phyloP scores from a whole-genome alignment of 768 basidiomycete species.

The Russula compacta region DNA sequence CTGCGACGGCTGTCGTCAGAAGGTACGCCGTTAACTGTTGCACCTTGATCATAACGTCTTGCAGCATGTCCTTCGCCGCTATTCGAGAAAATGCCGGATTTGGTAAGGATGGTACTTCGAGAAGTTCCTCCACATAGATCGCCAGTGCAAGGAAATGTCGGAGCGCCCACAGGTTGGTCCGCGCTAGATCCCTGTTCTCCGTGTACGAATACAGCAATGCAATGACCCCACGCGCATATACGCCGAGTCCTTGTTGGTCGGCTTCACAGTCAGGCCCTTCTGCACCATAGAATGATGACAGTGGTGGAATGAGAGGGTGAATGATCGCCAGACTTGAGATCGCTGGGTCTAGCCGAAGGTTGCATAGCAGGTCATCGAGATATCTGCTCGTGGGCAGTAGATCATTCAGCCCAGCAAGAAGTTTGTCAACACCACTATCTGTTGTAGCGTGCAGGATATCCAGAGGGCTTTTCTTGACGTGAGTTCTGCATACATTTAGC shows the following conservation, averaged over 20 bases:
- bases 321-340: constrained; percentile 51
- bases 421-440: constrained; percentile 9
- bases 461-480: constrained; percentile 21
- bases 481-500: neutral
- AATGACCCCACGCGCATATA: constrained; percentile 53
- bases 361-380: constrained; percentile 18
- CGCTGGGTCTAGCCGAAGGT: constrained; percentile 38
- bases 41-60: constrained; percentile 37
- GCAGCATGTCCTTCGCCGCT: constrained; percentile 29
- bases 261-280: constrained; percentile 15
- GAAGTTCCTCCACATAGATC: constrained; percentile 53
- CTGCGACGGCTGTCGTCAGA: constrained; percentile 35
- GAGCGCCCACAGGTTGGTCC: constrained; percentile 53
- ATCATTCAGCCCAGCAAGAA: constrained; percentile 35
- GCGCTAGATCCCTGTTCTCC: constrained; percentile 52
- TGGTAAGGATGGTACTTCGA: constrained; percentile 39
- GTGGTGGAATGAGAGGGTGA: constrained; percentile 48
- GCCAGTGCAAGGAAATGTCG: constrained; percentile 58
- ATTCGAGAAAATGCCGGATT: constrained; percentile 41
- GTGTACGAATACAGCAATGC: constrained; percentile 48
- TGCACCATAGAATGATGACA: constrained; percentile 21
- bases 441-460: constrained; percentile 21
- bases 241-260: constrained; percentile 47
- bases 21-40: constrained; percentile 56
- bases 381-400: constrained; percentile 29